Conservation (phyloP, 768 basidiomycete genomes). For the Astraeus odoratus region DNA sequence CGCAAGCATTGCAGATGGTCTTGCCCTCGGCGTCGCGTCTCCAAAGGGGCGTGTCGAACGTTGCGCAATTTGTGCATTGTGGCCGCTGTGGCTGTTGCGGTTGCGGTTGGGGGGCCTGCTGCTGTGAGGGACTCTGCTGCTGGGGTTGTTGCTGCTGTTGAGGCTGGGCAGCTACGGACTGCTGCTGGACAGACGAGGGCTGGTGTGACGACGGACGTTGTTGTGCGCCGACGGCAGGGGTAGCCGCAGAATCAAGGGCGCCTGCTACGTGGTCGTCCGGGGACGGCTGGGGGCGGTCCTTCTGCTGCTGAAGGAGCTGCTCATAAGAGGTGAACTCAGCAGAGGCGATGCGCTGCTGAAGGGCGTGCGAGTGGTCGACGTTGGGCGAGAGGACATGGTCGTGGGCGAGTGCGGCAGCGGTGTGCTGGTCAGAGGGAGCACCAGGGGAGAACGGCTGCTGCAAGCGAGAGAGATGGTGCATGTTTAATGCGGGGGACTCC, state of each 20-base stretch:
- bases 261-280: constrained; percentile 10
- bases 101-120: constrained; percentile 23
- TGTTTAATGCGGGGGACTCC: constrained; percentile 45
- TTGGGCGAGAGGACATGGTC: constrained; percentile 12
- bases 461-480: constrained; percentile 46
- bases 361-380: constrained; percentile 16
- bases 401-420: constrained; percentile 13
- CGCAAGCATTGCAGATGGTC: constrained; percentile 85
- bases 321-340: constrained; percentile 26
- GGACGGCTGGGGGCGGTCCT: constrained; percentile 20
- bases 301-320: constrained; percentile 24
- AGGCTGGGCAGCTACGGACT: constrained; percentile 9
- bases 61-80: constrained; percentile 66
- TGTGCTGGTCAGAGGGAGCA: constrained; percentile 26
- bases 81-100: constrained; percentile 34
- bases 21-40: constrained; percentile 75
- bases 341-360: constrained; percentile 25
- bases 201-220: constrained; percentile 11
- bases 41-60: constrained; percentile 79
- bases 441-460: constrained; percentile 38
- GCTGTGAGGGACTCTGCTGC: constrained; percentile 16
- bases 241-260: background rate
- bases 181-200: constrained; percentile 9
- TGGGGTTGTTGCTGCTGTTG: constrained; percentile 23
- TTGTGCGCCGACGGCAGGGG: constrained; percentile 3